Percentiles rank a stretch among this genome's conserved stretches.
Conservation (phyloP, 306 rosid genomes). For the Astragalus glycyphyllos region DNA sequence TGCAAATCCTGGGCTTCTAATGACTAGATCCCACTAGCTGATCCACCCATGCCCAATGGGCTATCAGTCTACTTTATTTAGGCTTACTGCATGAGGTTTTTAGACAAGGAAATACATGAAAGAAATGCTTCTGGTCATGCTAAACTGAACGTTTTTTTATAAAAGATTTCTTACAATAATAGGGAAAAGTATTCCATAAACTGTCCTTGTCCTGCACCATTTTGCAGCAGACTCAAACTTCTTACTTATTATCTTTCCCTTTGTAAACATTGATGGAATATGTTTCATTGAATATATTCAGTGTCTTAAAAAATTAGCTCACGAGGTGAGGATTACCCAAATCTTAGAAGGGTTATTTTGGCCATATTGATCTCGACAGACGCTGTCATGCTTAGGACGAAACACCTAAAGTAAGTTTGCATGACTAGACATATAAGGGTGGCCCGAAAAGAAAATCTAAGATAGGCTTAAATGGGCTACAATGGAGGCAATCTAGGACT, state of each 20-base stretch:
- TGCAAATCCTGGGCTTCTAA: background rate
- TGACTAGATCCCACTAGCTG: background rate
- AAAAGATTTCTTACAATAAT: too few species aligned
- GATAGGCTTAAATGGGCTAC: background rate
- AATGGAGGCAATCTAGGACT: background rate
- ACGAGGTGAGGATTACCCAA: background rate
- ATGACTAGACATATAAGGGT: background rate
- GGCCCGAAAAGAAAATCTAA: background rate
- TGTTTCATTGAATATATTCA: background rate
- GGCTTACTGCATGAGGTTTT: background rate
- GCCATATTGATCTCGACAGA: too few species aligned
- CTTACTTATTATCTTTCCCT: slow-evolving; percentile 1
- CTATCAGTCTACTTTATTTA: background rate
- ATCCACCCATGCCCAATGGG: background rate
- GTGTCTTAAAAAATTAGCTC: background rate
- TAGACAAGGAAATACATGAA: slow-evolving; percentile 6
- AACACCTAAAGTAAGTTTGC: background rate
- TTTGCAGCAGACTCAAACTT: slow-evolving; percentile 6
- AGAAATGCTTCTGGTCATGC: slow-evolving; percentile 3
- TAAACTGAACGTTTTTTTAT: too few species aligned
- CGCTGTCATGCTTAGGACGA: too few species aligned
- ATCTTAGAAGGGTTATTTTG: background rate
- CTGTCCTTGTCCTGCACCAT: slow-evolving; percentile 15
- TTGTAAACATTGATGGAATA: slow-evolving; percentile 19
- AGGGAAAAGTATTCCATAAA: too few species aligned